Base-by-base conservation (phyloP, 805 yeast species). In the Kodamaea leandrae region DNA sequence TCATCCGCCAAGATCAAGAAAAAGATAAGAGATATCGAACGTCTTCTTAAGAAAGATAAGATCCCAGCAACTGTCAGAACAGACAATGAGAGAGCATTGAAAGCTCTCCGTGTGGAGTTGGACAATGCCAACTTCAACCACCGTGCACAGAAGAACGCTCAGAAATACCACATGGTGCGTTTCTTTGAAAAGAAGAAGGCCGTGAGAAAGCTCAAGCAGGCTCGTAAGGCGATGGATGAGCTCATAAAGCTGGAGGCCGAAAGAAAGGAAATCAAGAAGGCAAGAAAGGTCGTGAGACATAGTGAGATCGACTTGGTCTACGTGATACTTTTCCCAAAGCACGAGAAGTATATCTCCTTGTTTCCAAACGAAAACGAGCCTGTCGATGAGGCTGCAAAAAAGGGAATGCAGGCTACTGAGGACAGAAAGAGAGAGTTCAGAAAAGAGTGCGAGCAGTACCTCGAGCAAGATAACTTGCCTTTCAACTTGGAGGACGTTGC, bases 181-280 rank as follows among this genome's bases (percentile, higher is more conserved):
- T 93, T 93, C 58, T 87, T 93, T 47, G 98, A 90, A 61, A 79
- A 76, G 56, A 87, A 88, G 66, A 90, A 89, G 72, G 93, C 96
- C 0, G 51, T 78, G 18, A 76, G 96, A 56, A 76, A 70, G 43
- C 78, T 86, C 55, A 84, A 82, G 48, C 74, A 68, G 41, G 76
- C 78, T 2, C 55, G 52, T 35, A 71, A 67, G 33, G 55, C 60
- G 9, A 48, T 66, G 23, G 66, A 64, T 5, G 71, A 65, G 20
- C 65, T 64, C 16, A 38, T 56, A 23, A 54, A 60, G 38, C 52
- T 58, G 6, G 68, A 57, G 10, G 66, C 58, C 15, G 33, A 30
- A 21, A 62, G 60, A 42, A 68, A 67, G 42, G 65, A 61, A 32
- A 63, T 62, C 40, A 69, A 64, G 52, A 72, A 64, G 51, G 65